These are phyloP conservation scores for Yamadazyma songkhlaensis DNA, from an alignment of 1,139 yeast genomes.

Conservation along the genomic window DNA sequence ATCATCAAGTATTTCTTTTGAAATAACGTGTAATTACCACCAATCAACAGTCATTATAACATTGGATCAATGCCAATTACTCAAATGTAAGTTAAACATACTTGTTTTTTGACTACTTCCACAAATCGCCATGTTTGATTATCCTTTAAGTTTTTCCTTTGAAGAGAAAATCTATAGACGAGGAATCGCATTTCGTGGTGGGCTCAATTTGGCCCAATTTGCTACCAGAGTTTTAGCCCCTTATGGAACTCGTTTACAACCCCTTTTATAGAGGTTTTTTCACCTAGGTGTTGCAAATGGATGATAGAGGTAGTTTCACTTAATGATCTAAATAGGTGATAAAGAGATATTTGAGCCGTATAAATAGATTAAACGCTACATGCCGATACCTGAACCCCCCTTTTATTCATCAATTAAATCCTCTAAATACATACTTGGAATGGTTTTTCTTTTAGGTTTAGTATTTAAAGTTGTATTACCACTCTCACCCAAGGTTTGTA, in stretches of 20 bases:
- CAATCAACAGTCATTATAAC: background rate
- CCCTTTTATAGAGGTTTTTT: too few species aligned
- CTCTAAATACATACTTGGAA: constrained; percentile 59
- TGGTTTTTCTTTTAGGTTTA: constrained; percentile 29
- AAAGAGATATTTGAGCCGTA: too few species aligned
- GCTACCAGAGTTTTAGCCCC: background rate
- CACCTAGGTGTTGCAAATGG: too few species aligned
- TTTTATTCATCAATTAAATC: constrained; percentile 45
- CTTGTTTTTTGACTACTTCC: constrained; percentile 66
- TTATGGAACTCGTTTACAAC: too few species aligned
- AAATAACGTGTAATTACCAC: background rate
- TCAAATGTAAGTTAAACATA: constrained; percentile 23
- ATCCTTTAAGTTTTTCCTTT: constrained; percentile 2
- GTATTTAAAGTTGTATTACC: constrained; percentile 7
- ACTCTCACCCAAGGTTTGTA: constrained; percentile 12
- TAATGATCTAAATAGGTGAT: too few species aligned
- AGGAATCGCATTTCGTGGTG: constrained; percentile 3
- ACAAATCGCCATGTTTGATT: constrained; percentile 57
- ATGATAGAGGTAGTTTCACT: too few species aligned
- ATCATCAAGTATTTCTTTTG: background rate
- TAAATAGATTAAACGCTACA: background rate
- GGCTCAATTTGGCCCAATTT: background rate
- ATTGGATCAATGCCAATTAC: background rate
- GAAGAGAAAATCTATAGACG: constrained; percentile 5
- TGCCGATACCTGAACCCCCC: background rate